Percentiles rank a stretch among this genome's conserved stretches.
Evolutionary conservation across 2,329 filamentous ascomycete species (phyloP).

Genomic region (Metarhizium robertsii): DNA sequence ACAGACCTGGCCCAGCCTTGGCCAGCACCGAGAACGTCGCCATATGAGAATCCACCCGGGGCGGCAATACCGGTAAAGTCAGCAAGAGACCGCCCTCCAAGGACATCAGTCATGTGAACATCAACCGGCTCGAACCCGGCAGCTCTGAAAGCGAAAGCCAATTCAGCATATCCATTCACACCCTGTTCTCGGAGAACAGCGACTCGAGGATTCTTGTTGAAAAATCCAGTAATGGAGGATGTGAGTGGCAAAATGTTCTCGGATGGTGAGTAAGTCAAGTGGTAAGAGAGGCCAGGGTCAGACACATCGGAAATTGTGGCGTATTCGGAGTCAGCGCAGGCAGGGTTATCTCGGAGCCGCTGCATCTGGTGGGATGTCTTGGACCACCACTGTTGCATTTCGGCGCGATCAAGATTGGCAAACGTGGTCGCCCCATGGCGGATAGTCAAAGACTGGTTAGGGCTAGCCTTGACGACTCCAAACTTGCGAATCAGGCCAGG

Average conservation of each 20-base stretch:
- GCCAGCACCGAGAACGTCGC: conserved; percentile 78
- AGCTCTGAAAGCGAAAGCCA: conserved; percentile 90
- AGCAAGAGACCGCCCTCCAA: conserved; percentile 67
- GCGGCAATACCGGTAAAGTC: conserved; percentile 83
- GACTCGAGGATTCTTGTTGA: conserved; percentile 60
- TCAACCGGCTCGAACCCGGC: conserved; percentile 90
- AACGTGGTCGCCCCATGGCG: conserved; percentile 61
- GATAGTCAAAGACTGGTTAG: conserved; percentile 69
- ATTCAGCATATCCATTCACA: conserved; percentile 92
- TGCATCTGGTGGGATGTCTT: conserved; percentile 88
- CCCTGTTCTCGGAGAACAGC: conserved; percentile 93
- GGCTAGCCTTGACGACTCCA: conserved; percentile 59
- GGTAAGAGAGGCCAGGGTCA: conserved; percentile 79
- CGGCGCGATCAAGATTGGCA: conserved; percentile 57
- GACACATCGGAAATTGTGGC: conserved; percentile 61
- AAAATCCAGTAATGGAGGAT: conserved; percentile 36
- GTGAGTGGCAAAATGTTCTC: conserved; percentile 61
- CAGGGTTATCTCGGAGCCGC: conserved; percentile 77
- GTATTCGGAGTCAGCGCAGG: conserved; percentile 77
- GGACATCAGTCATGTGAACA: conserved; percentile 93
- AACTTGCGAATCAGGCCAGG: conserved; percentile 76
- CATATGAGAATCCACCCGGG: conserved; percentile 96
- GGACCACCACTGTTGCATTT: conserved; percentile 82
- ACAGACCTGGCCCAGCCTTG: conserved; percentile 95
- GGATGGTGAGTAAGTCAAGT: conserved; percentile 68